Percentiles rank a stretch among this genome's conserved stretches.
phyloP scores from a whole-genome alignment of 2,329 filamentous ascomycete genomes.

The Verticillium longisporum region DNA sequence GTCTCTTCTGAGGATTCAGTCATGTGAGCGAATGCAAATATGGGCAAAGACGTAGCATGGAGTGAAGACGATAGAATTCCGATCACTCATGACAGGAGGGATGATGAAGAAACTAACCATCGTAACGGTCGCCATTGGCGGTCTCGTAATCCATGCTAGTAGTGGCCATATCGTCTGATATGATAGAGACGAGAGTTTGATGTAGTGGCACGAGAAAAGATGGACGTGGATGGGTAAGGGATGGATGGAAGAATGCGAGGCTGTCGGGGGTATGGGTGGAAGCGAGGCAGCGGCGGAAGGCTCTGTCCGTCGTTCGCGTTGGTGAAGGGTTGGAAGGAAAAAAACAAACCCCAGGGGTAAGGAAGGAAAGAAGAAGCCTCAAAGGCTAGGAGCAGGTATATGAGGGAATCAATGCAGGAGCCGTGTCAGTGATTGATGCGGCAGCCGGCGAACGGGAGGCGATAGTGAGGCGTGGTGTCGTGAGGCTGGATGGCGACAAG shows the following conservation, averaged over 20 bases:
- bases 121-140: conserved; percentile 59
- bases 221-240: conserved; percentile 7
- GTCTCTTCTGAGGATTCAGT: conserved; percentile 43
- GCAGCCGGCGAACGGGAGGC: not conserved
- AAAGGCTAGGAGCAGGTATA: not conserved
- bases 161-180: conserved; percentile 43
- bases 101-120: conserved; percentile 40
- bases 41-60: not conserved
- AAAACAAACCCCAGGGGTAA: not conserved
- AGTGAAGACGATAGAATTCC: not conserved
- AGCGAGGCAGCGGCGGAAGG: not conserved
- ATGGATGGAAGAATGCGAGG: not conserved
- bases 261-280: not conserved
- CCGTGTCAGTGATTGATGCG: not conserved
- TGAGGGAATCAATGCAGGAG: not conserved
- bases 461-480: not conserved
- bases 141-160: conserved; percentile 66
- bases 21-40: conserved; percentile 8
- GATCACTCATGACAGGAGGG: not conserved
- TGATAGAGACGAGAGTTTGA: not conserved
- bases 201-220: not conserved
- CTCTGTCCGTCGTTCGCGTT: not conserved
- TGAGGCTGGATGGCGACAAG: not conserved
- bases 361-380: conserved; percentile 14
- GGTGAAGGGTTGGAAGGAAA: not conserved